Conservation (phyloP, 257 asterid genomes). For the Echium plantagineum region DNA sequence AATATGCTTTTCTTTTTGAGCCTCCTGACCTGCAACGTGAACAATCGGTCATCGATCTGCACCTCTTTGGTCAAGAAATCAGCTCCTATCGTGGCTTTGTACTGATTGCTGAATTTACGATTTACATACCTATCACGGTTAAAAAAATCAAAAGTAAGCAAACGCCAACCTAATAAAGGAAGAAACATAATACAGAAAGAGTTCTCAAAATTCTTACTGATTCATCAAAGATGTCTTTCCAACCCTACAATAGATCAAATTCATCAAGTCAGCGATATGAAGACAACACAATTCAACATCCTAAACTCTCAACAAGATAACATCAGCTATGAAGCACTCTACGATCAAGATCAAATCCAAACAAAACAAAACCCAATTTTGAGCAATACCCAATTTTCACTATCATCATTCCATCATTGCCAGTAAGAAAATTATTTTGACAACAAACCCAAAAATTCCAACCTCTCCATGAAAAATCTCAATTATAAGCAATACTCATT, state of each 20-base stretch:
- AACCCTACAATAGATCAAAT: conserved; percentile 52
- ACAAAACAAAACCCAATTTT: no score
- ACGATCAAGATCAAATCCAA: background rate
- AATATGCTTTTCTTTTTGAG: background rate
- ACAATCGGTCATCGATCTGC: conserved; percentile 89
- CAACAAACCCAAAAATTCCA: background rate
- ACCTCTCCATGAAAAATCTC: no score
- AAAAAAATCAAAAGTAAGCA: conserved; percentile 17
- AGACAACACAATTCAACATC: background rate
- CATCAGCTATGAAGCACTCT: no score
- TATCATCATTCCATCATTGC: background rate
- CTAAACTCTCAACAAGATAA: background rate
- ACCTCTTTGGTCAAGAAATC: conserved; percentile 98
- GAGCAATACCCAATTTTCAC: background rate
- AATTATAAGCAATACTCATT: no score
- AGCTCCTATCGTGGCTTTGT: conserved; percentile 98
- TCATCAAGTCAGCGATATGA: conserved; percentile 5
- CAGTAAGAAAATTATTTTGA: background rate
- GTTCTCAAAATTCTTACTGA: conserved; percentile 56
- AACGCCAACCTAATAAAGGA: conserved; percentile 37
- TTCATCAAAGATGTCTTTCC: conserved; percentile 99
- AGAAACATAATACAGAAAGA: conserved; percentile 1
- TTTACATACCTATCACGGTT: conserved; percentile 62
- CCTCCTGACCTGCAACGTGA: conserved; percentile 74
- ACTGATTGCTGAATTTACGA: conserved; percentile 96